phyloP scores from a whole-genome alignment of 345 rosid genomes.

The Microthlaspi erraticum region DNA sequence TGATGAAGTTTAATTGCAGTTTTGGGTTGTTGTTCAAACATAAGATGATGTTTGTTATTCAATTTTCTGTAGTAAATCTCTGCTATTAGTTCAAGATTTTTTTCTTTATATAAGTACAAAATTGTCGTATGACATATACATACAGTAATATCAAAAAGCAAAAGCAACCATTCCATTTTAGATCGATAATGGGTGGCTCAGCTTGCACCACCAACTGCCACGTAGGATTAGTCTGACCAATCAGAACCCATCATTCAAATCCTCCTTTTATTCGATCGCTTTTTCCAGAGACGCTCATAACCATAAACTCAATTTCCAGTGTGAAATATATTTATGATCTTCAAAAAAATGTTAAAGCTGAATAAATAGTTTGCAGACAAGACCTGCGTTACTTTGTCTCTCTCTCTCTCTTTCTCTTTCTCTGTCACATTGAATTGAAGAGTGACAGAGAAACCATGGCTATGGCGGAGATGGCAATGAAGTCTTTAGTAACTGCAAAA shows the following conservation, averaged over 20 bases:
- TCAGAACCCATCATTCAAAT: conserved; percentile 32
- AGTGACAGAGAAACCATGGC: conserved; percentile 43
- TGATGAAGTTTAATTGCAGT: neutral
- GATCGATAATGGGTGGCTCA: conserved; percentile 41
- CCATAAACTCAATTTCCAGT: conserved; percentile 33
- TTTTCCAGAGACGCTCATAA: neutral
- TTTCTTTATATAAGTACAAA: no score
- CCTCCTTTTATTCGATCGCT: neutral
- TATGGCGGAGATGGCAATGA: conserved; percentile 60
- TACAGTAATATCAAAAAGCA: neutral
- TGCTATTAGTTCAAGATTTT: no score
- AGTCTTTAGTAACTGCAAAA: conserved; percentile 55
- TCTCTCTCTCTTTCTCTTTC: conserved; percentile 44
- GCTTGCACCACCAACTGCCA: conserved; percentile 29
- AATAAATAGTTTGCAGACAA: conserved; percentile 36
- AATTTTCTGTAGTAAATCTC: no score
- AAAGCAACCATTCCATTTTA: conserved; percentile 1
- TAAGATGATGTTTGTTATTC: neutral
- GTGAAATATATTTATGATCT: conserved; percentile 7
- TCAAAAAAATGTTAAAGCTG: neutral
- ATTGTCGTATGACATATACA: no score
- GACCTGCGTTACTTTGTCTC: conserved; percentile 26
- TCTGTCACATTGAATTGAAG: conserved; percentile 30
- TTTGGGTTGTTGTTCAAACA: conserved; percentile 5
- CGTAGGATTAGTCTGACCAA: conserved; percentile 38